phyloP scores from a whole-genome alignment of 225 moss, liverwort and hornwort genomes.

The Neckera pumila region DNA sequence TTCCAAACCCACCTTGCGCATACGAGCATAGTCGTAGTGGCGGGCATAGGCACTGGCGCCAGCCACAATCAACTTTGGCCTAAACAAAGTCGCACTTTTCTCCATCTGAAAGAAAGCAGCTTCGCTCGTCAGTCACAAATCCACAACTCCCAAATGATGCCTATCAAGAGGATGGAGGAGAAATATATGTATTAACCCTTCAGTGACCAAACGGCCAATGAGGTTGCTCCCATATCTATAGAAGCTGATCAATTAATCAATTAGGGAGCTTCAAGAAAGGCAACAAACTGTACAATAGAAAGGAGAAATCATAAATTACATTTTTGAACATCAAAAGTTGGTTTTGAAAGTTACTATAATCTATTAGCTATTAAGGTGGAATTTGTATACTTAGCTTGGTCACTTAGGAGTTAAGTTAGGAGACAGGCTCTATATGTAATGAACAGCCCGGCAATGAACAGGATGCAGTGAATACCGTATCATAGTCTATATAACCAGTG shows the following conservation, averaged over 20 bases:
- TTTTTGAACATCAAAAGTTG: not conserved
- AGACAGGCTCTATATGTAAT: not conserved
- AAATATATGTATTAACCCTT: not conserved
- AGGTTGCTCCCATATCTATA: not conserved
- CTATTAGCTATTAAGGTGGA: not conserved
- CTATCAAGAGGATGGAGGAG: not conserved
- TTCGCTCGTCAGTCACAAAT: not conserved
- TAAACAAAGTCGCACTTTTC: conserved; percentile 60
- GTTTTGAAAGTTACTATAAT: not conserved
- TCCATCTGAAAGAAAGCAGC: conserved; percentile 44
- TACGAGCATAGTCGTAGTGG: conserved; percentile 81
- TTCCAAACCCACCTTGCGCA: conserved; percentile 46
- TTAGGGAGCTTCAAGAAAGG: not conserved
- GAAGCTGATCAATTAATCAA: not conserved
- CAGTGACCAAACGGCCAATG: not conserved
- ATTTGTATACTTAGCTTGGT: not conserved
- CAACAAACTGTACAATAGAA: not conserved
- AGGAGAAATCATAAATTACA: not conserved
- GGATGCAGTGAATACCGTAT: conserved; percentile 20
- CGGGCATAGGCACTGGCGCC: conserved; percentile 93
- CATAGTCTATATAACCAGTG: conserved; percentile 78
- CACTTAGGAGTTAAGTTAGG: not conserved
- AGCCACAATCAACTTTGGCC: conserved; percentile 89
- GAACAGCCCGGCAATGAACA: not conserved
- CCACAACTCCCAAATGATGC: not conserved